Conservation (phyloP, 805 yeast genomes). For the Yamadazyma olivae region DNA sequence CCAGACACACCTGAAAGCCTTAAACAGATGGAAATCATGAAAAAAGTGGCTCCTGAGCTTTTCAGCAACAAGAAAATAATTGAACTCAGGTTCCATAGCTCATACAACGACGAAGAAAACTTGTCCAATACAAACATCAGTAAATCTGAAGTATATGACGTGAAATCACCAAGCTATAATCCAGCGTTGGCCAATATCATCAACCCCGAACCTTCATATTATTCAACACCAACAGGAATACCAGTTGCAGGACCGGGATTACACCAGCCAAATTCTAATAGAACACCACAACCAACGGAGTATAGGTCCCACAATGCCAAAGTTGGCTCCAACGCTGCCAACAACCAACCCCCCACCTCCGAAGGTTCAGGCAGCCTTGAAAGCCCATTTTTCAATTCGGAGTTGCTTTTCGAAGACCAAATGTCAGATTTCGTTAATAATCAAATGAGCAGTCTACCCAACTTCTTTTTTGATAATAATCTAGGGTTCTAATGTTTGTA, state of each 20-base stretch:
- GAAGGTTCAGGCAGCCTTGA: neutral
- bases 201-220: constrained; percentile 12
- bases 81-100: constrained; percentile 1
- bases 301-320: too few relatives aligned
- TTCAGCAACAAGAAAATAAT: neutral
- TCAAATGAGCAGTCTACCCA: constrained; percentile 32
- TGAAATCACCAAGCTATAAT: constrained; percentile 17
- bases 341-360: too few relatives aligned
- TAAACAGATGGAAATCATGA: constrained; percentile 7
- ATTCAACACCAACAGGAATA: neutral
- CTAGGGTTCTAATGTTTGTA: constrained; percentile 19
- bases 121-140: constrained; percentile 1
- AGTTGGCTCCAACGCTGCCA: too few relatives aligned
- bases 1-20: neutral
- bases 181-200: constrained; percentile 22
- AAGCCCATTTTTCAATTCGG: neutral
- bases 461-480: constrained; percentile 37
- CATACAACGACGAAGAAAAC: constrained; percentile 6
- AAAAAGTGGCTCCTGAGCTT: constrained; percentile 10
- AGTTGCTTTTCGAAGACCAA: constrained; percentile 16
- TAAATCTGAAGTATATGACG: neutral
- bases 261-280: neutral
- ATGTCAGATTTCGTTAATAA: constrained; percentile 17
- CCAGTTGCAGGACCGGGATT: too few relatives aligned
- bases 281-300: neutral